Percentiles rank a stretch among this genome's conserved stretches.
phyloP scores from a whole-genome alignment of 129 eudicot genomes.

The Helichrysum umbraculigerum region DNA sequence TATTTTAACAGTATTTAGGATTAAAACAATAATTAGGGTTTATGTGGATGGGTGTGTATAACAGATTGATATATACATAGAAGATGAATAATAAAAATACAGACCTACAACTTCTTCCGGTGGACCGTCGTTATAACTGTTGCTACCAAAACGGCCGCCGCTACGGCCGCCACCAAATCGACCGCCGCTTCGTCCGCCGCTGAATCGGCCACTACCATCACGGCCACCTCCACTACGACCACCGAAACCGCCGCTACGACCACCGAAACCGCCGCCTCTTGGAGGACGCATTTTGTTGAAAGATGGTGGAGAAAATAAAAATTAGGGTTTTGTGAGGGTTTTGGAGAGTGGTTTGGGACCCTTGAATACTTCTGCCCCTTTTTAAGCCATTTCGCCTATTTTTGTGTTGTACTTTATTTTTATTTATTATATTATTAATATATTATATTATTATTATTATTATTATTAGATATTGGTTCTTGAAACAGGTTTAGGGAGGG shows the following conservation, averaged over 20 bases:
- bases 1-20: not conserved
- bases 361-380: constrained; percentile 8
- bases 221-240: constrained; percentile 38
- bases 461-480: too few relatives aligned
- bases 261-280: constrained; percentile 49
- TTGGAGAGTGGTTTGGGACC: not conserved
- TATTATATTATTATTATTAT: too few relatives aligned
- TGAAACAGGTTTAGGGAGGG: too few relatives aligned
- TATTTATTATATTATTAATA: too few relatives aligned
- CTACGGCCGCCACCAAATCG: not conserved
- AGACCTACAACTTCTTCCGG: constrained; percentile 61
- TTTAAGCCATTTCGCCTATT: constrained; percentile 4
- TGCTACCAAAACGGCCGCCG: constrained; percentile 52
- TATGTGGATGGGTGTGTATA: not conserved
- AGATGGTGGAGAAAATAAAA: constrained; percentile 39
- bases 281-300: constrained; percentile 60
- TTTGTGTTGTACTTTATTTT: too few relatives aligned
- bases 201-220: constrained; percentile 41
- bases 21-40: not conserved
- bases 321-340: constrained; percentile 46
- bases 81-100: not conserved
- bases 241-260: constrained; percentile 43
- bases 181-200: constrained; percentile 32
- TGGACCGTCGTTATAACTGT: constrained; percentile 55
- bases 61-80: not conserved